Conservation (phyloP, 1,284 basidiomycete genomes). For the Pterulicium gracile region DNA sequence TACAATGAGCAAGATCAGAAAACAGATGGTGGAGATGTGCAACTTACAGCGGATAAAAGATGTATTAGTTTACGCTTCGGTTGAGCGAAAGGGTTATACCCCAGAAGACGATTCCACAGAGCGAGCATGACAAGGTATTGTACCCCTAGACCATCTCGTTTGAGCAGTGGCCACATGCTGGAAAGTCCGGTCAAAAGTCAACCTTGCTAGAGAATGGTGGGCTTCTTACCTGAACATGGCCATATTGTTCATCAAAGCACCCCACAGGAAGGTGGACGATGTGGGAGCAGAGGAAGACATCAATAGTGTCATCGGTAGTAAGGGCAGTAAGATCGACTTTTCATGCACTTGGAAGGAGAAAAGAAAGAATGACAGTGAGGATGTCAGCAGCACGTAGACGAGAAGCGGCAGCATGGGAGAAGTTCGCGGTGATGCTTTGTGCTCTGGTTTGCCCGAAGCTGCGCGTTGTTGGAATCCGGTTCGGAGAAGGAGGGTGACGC, state of each 20-base stretch:
- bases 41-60: slow-evolving; percentile 50
- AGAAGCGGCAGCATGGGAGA: slow-evolving; percentile 50
- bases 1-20: slow-evolving; percentile 2
- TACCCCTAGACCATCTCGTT: slow-evolving; percentile 67
- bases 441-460: slow-evolving; percentile 1
- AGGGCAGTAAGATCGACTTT: slow-evolving; percentile 83
- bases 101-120: slow-evolving; percentile 78
- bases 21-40: slow-evolving; percentile 17
- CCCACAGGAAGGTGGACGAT: slow-evolving; percentile 68
- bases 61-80: slow-evolving; percentile 36
- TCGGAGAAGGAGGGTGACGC: slow-evolving; percentile 41
- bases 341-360: slow-evolving; percentile 97
- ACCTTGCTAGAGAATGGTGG: not conserved
- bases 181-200: slow-evolving; percentile 2
- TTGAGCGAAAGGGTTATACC: slow-evolving; percentile 53
- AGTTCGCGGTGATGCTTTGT: slow-evolving; percentile 11
- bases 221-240: slow-evolving; percentile 76
- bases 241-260: slow-evolving; percentile 75
- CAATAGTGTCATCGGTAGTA: slow-evolving; percentile 76
- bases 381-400: slow-evolving; percentile 61
- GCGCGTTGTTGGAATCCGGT: slow-evolving; percentile 31
- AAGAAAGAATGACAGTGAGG: slow-evolving; percentile 83
- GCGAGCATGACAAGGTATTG: slow-evolving; percentile 61
- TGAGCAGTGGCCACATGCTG: slow-evolving; percentile 87
- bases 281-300: slow-evolving; percentile 53